Evolutionary conservation across 352 stramenopile species (phyloP), one percentile per base, ranked within the genome.

Genomic region (Pythium phragmitis): DNA sequence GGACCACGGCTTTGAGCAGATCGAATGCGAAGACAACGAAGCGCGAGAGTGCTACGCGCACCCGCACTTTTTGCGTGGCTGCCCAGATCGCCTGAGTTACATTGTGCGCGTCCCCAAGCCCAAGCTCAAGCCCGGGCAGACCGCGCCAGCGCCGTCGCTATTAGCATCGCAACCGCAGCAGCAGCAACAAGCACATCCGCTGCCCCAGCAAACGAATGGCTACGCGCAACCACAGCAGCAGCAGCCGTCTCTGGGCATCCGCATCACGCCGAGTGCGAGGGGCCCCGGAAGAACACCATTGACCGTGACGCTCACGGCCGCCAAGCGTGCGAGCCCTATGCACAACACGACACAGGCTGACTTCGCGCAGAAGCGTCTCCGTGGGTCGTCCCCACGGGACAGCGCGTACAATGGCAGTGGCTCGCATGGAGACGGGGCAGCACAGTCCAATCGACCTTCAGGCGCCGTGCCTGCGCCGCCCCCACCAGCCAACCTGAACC

Each of bases 1-100:
- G 19, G 80, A 92, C 68, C 83, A 92, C 57, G 80, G 78, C 49
- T 92, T 92, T 50, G 60, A 77, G 52, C 74, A 81, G 57, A 65
- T 80, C 63, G 80, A 88, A 61, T 79, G 71, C 65, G 79, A 89
- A 50, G 79, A 88, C 60, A 57, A 85, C 59, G 75, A 87, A 45
- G 55, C 50, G 8, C 65, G 70, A 14, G 79, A 92, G 66, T 68
- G 65, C 11, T 92, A 92, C 41, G 34, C 45, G 12, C 83, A 92
- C 57, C 52, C 65, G 4, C 60, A 86, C 59, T 92, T 92, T 65
- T 46, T 79, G 23, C 77, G 72, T 6, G 79, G 81, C 16, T 72
- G 72, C 34, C 83, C 83, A 0, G 79, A 70, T 12, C 54, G 72
- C 4, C 70, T 92, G n/a, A 83, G 73, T 34, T 73, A 75, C 41